A percentile compares a stretch with the other conserved stretches of the same genome.
Conservation (phyloP, 2,329 filamentous ascomycete species). For the Cercospora beticola region DNA sequence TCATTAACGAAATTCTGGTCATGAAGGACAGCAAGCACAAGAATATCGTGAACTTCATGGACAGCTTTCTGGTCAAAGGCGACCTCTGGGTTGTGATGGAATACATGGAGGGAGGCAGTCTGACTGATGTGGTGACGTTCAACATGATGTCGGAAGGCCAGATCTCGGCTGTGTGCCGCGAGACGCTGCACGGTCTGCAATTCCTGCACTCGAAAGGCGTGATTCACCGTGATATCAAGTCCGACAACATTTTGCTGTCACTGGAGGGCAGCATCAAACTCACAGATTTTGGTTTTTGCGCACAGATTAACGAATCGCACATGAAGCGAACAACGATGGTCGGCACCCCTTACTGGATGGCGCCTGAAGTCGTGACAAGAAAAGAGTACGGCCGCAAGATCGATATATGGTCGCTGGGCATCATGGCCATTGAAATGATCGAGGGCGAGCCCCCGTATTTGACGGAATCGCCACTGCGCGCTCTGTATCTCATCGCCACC, state of each 20-base stretch:
- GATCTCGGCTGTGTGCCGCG: conserved; percentile 91
- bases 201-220: conserved; percentile 97
- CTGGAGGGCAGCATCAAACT: conserved; percentile 96
- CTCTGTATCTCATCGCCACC: conserved; percentile 93
- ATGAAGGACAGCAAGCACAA: conserved; percentile 99
- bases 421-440: conserved; percentile 99
- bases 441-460: conserved; percentile 97
- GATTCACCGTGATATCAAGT: conserved; percentile 98
- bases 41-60: conserved; percentile 99
- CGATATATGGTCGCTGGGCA: conserved; percentile 96
- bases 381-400: conserved; percentile 99
- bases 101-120: conserved; percentile 96
- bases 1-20: conserved; percentile 98
- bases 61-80: conserved; percentile 85
- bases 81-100: conserved; percentile 99
- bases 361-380: conserved; percentile 91
- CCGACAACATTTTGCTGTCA: conserved; percentile 93
- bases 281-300: conserved; percentile 98
- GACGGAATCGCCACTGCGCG: conserved; percentile 88
- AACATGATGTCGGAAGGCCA: conserved; percentile 99
- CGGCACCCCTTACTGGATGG: conserved; percentile 99
- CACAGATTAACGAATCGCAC: conserved; percentile 94
- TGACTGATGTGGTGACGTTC: conserved; percentile 97
- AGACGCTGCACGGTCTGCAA: conserved; percentile 87
- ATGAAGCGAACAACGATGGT: conserved; percentile 99